Evolutionary conservation across 2,329 filamentous ascomycete genomes (phyloP).

Genomic region (Sphaerostilbella broomeana): DNA sequence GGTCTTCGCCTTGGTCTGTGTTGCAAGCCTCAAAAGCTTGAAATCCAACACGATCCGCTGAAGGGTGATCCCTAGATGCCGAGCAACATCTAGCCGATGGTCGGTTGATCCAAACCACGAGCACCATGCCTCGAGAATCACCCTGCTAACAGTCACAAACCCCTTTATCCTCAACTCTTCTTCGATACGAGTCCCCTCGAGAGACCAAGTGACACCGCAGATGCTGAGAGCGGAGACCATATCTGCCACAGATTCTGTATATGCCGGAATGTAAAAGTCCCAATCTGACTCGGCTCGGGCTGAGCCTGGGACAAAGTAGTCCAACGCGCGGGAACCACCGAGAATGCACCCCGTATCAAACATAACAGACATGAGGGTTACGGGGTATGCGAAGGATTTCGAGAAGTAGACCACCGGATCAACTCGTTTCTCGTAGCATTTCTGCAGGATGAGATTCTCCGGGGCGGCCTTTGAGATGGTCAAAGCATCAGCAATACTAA

Average conservation of each 20-base stretch:
- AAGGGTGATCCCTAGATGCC: neutral
- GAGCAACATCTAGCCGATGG: neutral
- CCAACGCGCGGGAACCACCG: conserved; percentile 8
- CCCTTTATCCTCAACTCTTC: neutral
- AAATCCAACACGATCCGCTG: neutral
- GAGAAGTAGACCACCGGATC: conserved; percentile 7
- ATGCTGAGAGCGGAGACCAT: conserved; percentile 13
- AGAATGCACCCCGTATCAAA: conserved; percentile 12
- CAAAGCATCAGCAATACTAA: conserved; percentile 8
- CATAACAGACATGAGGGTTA: conserved; percentile 12
- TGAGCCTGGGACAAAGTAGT: conserved; percentile 12
- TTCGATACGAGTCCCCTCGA: neutral
- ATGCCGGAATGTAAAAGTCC: conserved; percentile 12
- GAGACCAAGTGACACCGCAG: conserved; percentile 9
- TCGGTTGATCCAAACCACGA: neutral
- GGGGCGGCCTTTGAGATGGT: conserved; percentile 3
- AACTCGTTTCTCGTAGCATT: conserved; percentile 1
- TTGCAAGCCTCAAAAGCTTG: neutral
- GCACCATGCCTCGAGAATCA: neutral
- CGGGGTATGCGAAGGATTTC: conserved; percentile 10
- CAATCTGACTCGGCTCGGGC: neutral
- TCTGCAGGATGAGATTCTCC: conserved; percentile 1
- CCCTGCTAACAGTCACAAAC: neutral
- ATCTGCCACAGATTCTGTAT: conserved; percentile 11
- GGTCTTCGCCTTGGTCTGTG: neutral